These are phyloP conservation scores for Tardiomyces blankii DNA, from an alignment of 1,139 yeast genomes.

Conservation along the genomic window DNA sequence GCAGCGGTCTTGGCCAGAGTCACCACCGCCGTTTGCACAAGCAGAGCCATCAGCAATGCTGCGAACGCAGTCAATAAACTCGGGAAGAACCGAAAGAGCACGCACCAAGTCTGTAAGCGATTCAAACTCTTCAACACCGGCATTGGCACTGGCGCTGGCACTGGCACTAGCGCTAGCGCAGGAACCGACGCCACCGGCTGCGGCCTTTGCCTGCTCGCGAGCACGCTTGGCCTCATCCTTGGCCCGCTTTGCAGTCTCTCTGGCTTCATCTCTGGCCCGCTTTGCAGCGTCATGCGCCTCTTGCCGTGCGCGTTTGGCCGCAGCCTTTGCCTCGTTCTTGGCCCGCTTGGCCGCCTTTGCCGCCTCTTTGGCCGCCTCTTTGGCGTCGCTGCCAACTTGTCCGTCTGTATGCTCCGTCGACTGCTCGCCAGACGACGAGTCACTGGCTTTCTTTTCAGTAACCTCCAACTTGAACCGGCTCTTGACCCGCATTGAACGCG, in stretches of 20 bases:
- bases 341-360: constrained; percentile 1
- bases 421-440: too few relatives aligned
- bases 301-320: not conserved
- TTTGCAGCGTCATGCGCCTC: not conserved
- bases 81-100: not conserved
- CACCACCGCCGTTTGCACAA: not conserved
- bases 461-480: constrained; percentile 17
- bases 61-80: not conserved
- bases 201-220: too few relatives aligned
- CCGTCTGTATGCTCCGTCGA: too few relatives aligned
- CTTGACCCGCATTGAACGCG: constrained; percentile 33
- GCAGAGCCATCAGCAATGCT: not conserved
- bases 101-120: not conserved
- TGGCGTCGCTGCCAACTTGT: not conserved
- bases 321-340: not conserved
- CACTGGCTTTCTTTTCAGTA: not conserved
- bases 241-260: not conserved
- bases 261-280: not conserved
- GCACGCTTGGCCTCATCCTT: not conserved
- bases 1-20: not conserved
- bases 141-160: too few relatives aligned
- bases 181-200: too few relatives aligned
- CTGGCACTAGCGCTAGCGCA: too few relatives aligned
- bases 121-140: not conserved
- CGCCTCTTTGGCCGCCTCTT: not conserved